phyloP scores from a whole-genome alignment of 805 yeast genomes.

The Wickerhamiella siamensis region DNA sequence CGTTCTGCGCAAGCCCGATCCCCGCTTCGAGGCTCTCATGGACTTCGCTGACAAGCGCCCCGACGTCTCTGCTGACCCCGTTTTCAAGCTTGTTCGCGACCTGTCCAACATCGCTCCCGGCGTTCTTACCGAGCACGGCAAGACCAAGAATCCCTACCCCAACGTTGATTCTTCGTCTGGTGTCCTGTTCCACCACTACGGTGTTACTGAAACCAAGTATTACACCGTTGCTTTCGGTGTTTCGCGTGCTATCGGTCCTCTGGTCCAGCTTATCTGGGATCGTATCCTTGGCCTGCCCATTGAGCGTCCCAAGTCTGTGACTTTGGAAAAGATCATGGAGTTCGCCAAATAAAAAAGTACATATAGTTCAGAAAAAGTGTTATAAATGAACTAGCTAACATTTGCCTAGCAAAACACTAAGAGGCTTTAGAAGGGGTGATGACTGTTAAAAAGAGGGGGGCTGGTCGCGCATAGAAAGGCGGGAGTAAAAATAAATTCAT shows the following conservation, averaged over 20 bases:
- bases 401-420: neutral
- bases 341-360: slow-evolving; percentile 10
- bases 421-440: neutral
- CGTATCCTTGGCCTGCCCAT: slow-evolving; percentile 64
- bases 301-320: slow-evolving; percentile 59
- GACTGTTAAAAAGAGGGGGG: neutral
- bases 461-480: neutral
- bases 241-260: slow-evolving; percentile 65
- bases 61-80: slow-evolving; percentile 44
- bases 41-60: slow-evolving; percentile 38
- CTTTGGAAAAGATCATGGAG: slow-evolving; percentile 28
- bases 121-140: slow-evolving; percentile 63
- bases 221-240: slow-evolving; percentile 76
- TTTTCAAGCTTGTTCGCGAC: slow-evolving; percentile 52
- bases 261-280: slow-evolving; percentile 69
- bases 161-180: slow-evolving; percentile 75
- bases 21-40: slow-evolving; percentile 62
- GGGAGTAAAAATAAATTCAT: neutral
- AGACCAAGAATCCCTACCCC: slow-evolving; percentile 77
- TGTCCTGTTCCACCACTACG: slow-evolving; percentile 66
- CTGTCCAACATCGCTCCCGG: slow-evolving; percentile 59
- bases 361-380: too few species aligned
- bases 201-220: slow-evolving; percentile 56
- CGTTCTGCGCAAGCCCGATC: slow-evolving; percentile 70
- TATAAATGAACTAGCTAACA: too few species aligned